phyloP scores from a whole-genome alignment of 768 basidiomycete species.

The Dioszegia hungarica region DNA sequence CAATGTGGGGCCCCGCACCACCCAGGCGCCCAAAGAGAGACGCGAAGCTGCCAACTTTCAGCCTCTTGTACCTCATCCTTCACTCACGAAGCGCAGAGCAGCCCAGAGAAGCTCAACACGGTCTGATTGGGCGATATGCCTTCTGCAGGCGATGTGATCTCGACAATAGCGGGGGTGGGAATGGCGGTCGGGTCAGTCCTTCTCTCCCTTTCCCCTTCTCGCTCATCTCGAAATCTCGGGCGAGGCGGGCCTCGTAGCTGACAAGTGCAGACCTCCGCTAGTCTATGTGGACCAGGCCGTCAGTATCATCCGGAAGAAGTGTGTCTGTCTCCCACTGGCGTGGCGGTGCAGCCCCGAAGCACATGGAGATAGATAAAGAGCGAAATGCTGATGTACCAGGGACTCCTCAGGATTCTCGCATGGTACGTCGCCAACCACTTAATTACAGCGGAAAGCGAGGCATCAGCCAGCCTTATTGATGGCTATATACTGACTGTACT shows the following conservation, averaged over 20 bases:
- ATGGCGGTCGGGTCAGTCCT: slow-evolving; percentile 35
- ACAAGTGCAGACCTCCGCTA: slow-evolving; percentile 39
- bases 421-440: slow-evolving; percentile 19
- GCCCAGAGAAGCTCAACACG: background rate
- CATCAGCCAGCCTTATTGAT: too few species aligned
- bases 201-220: background rate
- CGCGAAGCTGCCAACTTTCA: too few species aligned
- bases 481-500: background rate
- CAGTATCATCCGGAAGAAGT: slow-evolving; percentile 46
- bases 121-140: background rate
- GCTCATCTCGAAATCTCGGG: background rate
- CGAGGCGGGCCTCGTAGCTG: background rate
- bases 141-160: slow-evolving; percentile 2
- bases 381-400: slow-evolving; percentile 11
- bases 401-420: slow-evolving; percentile 49
- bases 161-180: slow-evolving; percentile 24
- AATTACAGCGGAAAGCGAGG: too few species aligned
- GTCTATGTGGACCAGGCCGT: slow-evolving; percentile 47
- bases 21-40: too few species aligned
- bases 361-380: background rate
- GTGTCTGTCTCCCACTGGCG: slow-evolving; percentile 3
- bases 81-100: background rate
- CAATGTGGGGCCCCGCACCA: too few species aligned
- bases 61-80: background rate
- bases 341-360: too few species aligned